Conservation (phyloP, 306 rosid genomes). For the Ormosia semicastrata region DNA sequence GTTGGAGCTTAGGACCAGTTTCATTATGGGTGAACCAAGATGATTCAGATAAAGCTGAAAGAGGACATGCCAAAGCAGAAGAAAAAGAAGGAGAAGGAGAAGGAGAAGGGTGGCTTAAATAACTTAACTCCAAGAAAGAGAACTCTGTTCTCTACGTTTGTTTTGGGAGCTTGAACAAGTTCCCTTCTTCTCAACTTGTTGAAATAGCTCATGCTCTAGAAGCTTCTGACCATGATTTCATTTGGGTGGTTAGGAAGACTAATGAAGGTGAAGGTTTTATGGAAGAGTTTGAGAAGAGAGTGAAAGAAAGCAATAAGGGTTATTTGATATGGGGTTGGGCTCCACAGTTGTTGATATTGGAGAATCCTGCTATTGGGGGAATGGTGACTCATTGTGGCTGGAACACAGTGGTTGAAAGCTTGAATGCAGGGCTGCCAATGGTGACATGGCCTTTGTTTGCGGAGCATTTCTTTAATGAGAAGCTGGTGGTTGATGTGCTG, state of each 20-base stretch:
- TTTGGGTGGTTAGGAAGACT: background rate
- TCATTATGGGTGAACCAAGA: constrained; percentile 17
- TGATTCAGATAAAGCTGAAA: background rate
- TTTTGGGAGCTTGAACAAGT: constrained; percentile 16
- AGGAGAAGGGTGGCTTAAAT: background rate
- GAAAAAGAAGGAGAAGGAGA: background rate
- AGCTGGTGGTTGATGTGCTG: constrained; percentile 6
- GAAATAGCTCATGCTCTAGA: background rate
- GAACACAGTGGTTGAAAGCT: constrained; percentile 11
- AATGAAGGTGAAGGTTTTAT: background rate
- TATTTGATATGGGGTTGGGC: constrained; percentile 20
- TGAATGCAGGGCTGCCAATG: constrained; percentile 10
- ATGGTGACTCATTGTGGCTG: constrained; percentile 23
- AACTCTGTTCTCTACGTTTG: background rate
- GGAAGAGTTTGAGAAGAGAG: background rate
- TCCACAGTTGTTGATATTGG: constrained; percentile 8
- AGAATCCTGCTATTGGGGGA: constrained; percentile 1
- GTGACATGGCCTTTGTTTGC: constrained; percentile 26
- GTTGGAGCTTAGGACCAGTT: constrained; percentile 29
- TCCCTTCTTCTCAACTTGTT: background rate
- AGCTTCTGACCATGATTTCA: background rate
- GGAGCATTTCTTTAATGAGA: constrained; percentile 21
- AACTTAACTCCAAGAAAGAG: constrained; percentile 17
- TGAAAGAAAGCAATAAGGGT: background rate
- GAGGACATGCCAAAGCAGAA: background rate